Base-by-base conservation (phyloP, 495 filamentous ascomycete genomes). In the Aspergillus homomorphus region DNA sequence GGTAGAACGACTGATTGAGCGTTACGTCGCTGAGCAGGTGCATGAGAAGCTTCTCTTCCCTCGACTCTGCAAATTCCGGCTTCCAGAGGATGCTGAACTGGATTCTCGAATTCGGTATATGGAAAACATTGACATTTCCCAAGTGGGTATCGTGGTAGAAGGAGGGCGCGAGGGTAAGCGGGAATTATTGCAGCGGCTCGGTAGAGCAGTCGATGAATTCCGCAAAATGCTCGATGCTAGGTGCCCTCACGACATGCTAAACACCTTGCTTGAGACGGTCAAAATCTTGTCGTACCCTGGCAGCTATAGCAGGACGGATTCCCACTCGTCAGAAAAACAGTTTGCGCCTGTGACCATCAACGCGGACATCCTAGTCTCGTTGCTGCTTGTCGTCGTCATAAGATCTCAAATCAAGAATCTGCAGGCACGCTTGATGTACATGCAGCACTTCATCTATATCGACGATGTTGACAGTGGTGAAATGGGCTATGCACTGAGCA, bases 391-490 rank as follows among this genome's bases (percentile, higher is more conserved):
- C 53, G 91, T 99, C 21, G 90, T 98, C 20, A 98, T 99, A 54
- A 83, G 96, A 62, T 89, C 92, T 41, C 89, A 96, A 64, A 85
- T 96, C 15, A 86, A 89, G 49, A 87, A 96, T 75, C 80, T 98
- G 21, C 89, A 96, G 63, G 92, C 95, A 20, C 82, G 93, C 16
- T 69, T 98, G 45, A 76, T 89, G 28, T 98, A 97, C 68, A 96
- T 99, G 85, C 88, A 91, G 53, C 88, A 94, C 58, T 99, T 96
- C 62, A 90, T 96, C 65, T 98, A 96, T 69, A 89, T 94, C 41
- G 93, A 97, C 60, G 95, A 98, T 77, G 92, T 98, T 14, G 95
- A 99, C 55, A 93, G 86, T 66, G 95, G 95, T 30, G 95, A 99
- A 75, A 89, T 92, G 78, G 95, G 95, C 22, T 99, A 99, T 74